Evolutionary conservation across 371 early-diverging fungal species (phyloP).

Genomic region (Rhizopus microsporus): DNA sequence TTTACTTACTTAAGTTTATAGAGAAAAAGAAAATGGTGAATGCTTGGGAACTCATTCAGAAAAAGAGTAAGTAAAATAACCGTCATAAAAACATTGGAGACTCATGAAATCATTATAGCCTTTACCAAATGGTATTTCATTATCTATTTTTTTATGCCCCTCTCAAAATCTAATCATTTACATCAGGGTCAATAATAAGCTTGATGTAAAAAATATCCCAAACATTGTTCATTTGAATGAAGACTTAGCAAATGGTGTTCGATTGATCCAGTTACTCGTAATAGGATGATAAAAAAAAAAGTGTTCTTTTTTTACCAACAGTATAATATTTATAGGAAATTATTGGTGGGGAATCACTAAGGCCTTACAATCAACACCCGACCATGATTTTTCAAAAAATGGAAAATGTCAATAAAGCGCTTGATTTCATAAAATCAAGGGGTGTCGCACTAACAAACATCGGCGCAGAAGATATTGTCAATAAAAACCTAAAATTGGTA

Average conservation of each 20-base stretch:
- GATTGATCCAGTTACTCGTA: constrained; percentile 83
- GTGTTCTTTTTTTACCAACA: not conserved
- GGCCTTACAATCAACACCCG: constrained; percentile 86
- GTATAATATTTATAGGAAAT: constrained; percentile 62
- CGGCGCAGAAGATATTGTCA: constrained; percentile 97
- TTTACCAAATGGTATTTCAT: constrained; percentile 75
- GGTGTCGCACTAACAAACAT: constrained; percentile 93
- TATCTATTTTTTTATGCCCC: not conserved
- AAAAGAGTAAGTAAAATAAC: constrained; percentile 69
- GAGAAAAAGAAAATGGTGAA: constrained; percentile 61
- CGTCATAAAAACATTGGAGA: not conserved
- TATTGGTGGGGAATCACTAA: constrained; percentile 76
- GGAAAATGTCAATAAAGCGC: constrained; percentile 94
- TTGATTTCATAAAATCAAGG: constrained; percentile 88
- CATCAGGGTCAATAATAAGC: constrained; percentile 92
- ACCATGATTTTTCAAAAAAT: constrained; percentile 91
- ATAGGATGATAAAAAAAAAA: not conserved
- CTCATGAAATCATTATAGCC: constrained; percentile 39
- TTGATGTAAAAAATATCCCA: constrained; percentile 61
- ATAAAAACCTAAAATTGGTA: constrained; percentile 91
- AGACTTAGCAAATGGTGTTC: constrained; percentile 85
- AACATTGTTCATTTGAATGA: constrained; percentile 67
- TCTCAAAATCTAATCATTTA: constrained; percentile 16
- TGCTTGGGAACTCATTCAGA: constrained; percentile 86
- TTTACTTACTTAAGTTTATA: constrained; percentile 1